phyloP scores from a whole-genome alignment of 345 rosid species.

The Populus deltoides region DNA sequence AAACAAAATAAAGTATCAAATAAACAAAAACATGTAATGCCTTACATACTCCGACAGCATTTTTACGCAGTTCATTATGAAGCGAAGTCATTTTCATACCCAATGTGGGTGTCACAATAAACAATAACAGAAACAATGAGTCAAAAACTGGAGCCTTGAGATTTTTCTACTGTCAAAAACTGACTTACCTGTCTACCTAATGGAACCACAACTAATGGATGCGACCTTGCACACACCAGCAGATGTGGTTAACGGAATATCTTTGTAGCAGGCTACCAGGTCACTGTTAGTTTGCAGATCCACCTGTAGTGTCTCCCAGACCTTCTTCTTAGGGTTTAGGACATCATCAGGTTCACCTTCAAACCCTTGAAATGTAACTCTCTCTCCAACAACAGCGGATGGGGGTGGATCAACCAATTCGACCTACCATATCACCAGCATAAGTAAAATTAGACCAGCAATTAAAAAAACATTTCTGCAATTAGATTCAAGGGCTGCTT shows the following conservation, averaged over 20 bases:
- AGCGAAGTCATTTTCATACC: not conserved
- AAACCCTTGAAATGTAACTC: constrained; percentile 64
- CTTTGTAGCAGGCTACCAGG: constrained; percentile 75
- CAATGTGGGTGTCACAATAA: not conserved
- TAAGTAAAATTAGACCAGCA: not conserved
- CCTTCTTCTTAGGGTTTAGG: constrained; percentile 87
- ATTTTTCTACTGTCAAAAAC: not conserved
- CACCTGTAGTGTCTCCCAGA: constrained; percentile 75
- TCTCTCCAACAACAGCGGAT: constrained; percentile 55
- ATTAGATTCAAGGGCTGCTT: not conserved
- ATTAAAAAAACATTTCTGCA: not conserved
- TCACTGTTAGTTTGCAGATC: constrained; percentile 56
- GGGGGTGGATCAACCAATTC: constrained; percentile 90
- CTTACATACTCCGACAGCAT: not conserved
- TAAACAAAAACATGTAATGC: not conserved
- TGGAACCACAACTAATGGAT: constrained; percentile 58
- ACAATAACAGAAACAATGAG: not conserved
- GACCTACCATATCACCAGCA: constrained; percentile 44
- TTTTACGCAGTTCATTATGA: not conserved
- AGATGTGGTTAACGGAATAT: constrained; percentile 70
- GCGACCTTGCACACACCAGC: constrained; percentile 81
- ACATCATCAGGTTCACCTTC: constrained; percentile 79
- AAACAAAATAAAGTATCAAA: not conserved
- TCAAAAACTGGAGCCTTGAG: not conserved
- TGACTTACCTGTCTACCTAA: constrained; percentile 34